A percentile compares a stretch with the other conserved stretches of the same genome.
These are phyloP conservation scores for Fusarium zealandicum DNA, from an alignment of 2,329 filamentous ascomycete genomes.

Conservation along the genomic window DNA sequence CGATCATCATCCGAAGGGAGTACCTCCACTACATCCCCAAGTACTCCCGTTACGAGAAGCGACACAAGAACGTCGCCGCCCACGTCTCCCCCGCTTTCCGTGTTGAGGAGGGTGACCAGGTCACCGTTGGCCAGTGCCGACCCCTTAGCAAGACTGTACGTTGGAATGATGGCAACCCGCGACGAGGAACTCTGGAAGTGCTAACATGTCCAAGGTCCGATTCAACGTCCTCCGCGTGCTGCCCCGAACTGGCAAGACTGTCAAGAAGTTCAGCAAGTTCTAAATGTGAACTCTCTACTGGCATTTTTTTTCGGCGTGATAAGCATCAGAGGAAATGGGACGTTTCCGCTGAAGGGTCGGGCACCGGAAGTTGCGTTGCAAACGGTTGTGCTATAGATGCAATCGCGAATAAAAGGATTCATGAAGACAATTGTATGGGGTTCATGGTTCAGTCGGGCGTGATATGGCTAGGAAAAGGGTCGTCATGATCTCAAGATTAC, in stretches of 20 bases:
- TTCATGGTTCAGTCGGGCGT: conserved; percentile 42
- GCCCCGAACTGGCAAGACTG: conserved; percentile 93
- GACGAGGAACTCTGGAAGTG: not conserved
- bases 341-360: conserved; percentile 50
- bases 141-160: conserved; percentile 99
- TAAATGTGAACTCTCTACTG: conserved; percentile 66
- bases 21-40: conserved; percentile 99
- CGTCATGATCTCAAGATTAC: conserved; percentile 43
- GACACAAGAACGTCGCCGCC: conserved; percentile 99
- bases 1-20: conserved; percentile 98
- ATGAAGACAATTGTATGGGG: conserved; percentile 48
- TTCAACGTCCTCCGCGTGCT: conserved; percentile 99
- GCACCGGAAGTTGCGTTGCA: conserved; percentile 52
- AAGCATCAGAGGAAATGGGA: conserved; percentile 51
- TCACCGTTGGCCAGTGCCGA: conserved; percentile 99
- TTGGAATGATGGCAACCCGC: conserved; percentile 41
- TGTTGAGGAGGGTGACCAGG: conserved; percentile 99
- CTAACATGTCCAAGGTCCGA: conserved; percentile 71
- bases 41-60: conserved; percentile 99
- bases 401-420: conserved; percentile 54
- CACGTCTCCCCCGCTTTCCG: conserved; percentile 99
- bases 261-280: conserved; percentile 99
- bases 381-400: conserved; percentile 56
- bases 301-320: conserved; percentile 65
- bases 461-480: conserved; percentile 41